These are phyloP conservation scores for Aspergillus ruber DNA, from an alignment of 2,329 filamentous ascomycete species.

Conservation along the genomic window DNA sequence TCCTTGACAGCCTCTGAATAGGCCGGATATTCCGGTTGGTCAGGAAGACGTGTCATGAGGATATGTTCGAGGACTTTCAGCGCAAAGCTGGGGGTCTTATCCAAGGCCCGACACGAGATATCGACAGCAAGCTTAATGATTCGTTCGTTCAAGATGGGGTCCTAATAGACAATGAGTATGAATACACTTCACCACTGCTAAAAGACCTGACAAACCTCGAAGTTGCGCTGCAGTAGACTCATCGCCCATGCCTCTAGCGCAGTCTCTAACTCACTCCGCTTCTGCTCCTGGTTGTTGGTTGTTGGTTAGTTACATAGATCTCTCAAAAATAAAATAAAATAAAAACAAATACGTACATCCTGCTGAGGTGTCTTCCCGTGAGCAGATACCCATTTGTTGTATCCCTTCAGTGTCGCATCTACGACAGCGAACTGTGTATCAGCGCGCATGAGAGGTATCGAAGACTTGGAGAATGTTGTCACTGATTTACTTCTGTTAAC, in stretches of 20 bases:
- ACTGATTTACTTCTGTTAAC: conserved; percentile 16
- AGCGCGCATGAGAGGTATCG: conserved; percentile 54
- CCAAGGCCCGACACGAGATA: conserved; percentile 73
- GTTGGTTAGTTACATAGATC: not conserved
- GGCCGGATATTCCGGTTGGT: conserved; percentile 61
- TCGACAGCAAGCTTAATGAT: conserved; percentile 76
- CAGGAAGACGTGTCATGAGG: conserved; percentile 70
- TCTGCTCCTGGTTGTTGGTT: conserved; percentile 31
- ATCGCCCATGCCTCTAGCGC: conserved; percentile 37
- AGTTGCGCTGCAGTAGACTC: conserved; percentile 34
- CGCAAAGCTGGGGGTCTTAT: conserved; percentile 73
- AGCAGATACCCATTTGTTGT: conserved; percentile 65
- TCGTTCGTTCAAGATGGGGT: conserved; percentile 76
- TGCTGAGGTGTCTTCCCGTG: conserved; percentile 48
- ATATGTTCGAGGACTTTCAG: conserved; percentile 87
- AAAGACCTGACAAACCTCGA: conserved; percentile 23
- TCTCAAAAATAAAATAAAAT: too few species aligned
- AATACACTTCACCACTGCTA: not conserved
- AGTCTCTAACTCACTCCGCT: conserved; percentile 32
- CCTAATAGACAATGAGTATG: conserved; percentile 35
- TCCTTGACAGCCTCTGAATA: conserved; percentile 89
- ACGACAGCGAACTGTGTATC: conserved; percentile 88
- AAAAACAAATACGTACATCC: conserved; percentile 28
- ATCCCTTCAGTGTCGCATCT: conserved; percentile 82
- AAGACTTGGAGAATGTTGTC: conserved; percentile 35